Percentiles rank a stretch among this genome's conserved stretches.
Conservation (phyloP, 345 rosid species). For the Linum usitatissimum region DNA sequence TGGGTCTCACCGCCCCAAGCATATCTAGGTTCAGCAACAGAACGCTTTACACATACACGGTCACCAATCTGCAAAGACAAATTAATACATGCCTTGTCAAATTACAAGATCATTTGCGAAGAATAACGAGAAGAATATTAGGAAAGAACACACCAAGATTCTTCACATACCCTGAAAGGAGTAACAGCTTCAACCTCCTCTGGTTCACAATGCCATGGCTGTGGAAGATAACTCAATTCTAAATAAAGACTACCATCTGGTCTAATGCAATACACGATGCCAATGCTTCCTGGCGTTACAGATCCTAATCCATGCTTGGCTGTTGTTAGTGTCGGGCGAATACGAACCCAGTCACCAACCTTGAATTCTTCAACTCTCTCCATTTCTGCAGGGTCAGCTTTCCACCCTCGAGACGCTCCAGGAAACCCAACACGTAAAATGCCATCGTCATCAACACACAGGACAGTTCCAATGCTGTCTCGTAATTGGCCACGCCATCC, state of each 20-base stretch:
- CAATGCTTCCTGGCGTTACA: slow-evolving; percentile 94
- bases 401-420: slow-evolving; percentile 99
- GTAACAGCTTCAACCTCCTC: slow-evolving; percentile 88
- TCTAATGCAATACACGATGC: slow-evolving; percentile 84
- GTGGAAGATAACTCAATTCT: slow-evolving; percentile 80
- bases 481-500: slow-evolving; percentile 92
- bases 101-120: background rate
- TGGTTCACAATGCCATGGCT: slow-evolving; percentile 96
- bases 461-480: slow-evolving; percentile 87
- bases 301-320: slow-evolving; percentile 93
- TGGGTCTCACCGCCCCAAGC: slow-evolving; percentile 99
- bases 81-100: background rate
- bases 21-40: slow-evolving; percentile 97
- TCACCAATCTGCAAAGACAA: slow-evolving; percentile 66
- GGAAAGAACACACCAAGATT: background rate
- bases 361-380: slow-evolving; percentile 98
- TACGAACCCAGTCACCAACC: slow-evolving; percentile 98
- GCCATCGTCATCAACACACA: slow-evolving; percentile 99
- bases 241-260: slow-evolving; percentile 88
- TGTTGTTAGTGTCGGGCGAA: slow-evolving; percentile 79
- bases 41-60: slow-evolving; percentile 85
- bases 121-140: background rate
- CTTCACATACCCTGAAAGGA: slow-evolving; percentile 61
- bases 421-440: slow-evolving; percentile 97
- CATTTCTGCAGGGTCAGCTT: slow-evolving; percentile 99